Evolutionary conservation across 2,329 filamentous ascomycete genomes (phyloP).

Genomic region (Ustilaginoidea virens): DNA sequence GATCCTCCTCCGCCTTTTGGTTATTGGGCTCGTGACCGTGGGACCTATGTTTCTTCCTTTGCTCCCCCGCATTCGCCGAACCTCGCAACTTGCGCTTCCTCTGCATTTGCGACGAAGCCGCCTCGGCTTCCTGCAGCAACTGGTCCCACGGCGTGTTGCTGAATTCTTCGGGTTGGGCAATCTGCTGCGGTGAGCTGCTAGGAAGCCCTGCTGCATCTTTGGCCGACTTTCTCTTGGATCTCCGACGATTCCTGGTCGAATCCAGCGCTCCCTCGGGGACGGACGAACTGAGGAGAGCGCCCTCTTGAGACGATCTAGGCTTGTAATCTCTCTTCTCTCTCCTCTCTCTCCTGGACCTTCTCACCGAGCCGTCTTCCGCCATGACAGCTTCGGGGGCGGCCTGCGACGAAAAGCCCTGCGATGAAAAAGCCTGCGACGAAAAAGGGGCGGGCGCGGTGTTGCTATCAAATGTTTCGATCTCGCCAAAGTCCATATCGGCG

Average conservation of each 20-base stretch:
- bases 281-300: constrained; percentile 4
- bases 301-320: constrained; percentile 5
- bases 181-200: constrained; percentile 2
- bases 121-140: constrained; percentile 5
- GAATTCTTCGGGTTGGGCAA: background rate
- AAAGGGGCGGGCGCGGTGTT: constrained; percentile 16
- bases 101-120: constrained; percentile 12
- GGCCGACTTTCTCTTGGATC: constrained; percentile 11
- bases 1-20: constrained; percentile 2
- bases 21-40: constrained; percentile 9
- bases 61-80: constrained; percentile 14
- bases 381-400: constrained; percentile 17
- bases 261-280: constrained; percentile 4
- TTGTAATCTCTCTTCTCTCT: constrained; percentile 15
- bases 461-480: constrained; percentile 23
- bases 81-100: constrained; percentile 19
- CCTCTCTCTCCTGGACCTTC: constrained; percentile 17
- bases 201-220: constrained; percentile 3
- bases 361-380: constrained; percentile 10
- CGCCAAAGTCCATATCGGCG: constrained; percentile 18
- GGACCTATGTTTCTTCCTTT: constrained; percentile 18
- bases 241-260: constrained; percentile 10
- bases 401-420: too few species aligned
- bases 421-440: constrained; percentile 17
- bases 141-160: constrained; percentile 4